Evolutionary conservation across 306 rosid species (phyloP).

Genomic region (Rosa multiflora): DNA sequence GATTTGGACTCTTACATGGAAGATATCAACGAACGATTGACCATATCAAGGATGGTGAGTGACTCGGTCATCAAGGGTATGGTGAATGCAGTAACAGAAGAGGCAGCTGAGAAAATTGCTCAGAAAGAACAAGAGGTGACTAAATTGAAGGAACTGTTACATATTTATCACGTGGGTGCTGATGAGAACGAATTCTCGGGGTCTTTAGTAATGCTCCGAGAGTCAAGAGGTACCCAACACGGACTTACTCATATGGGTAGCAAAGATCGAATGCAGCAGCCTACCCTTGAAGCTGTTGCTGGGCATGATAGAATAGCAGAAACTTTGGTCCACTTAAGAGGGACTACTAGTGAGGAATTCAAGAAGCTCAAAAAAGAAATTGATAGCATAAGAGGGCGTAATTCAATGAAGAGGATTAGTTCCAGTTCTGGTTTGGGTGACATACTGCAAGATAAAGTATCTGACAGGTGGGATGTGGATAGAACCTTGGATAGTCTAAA

Average conservation of each 20-base stretch:
- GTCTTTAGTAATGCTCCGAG: constrained; percentile 20
- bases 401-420: no score
- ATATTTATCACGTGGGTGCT: constrained; percentile 25
- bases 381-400: no score
- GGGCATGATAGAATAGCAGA: no score
- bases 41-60: constrained; percentile 84
- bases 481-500: no score
- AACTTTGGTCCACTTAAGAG: no score
- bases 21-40: constrained; percentile 59
- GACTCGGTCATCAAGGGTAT: constrained; percentile 79
- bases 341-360: no score
- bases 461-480: no score
- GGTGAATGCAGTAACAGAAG: constrained; percentile 67
- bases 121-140: constrained; percentile 70
- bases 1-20: constrained; percentile 58
- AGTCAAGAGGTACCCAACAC: constrained; percentile 20
- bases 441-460: no score
- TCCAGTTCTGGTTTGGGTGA: no score
- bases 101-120: constrained; percentile 67
- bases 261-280: background rate
- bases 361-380: no score
- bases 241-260: constrained; percentile 3
- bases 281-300: no score
- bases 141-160: constrained; percentile 51
- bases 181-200: constrained; percentile 30